Percentiles rank a stretch among this genome's conserved stretches.
Conservation (phyloP, 768 basidiomycete species). For the Kwoniella heveanensis region DNA sequence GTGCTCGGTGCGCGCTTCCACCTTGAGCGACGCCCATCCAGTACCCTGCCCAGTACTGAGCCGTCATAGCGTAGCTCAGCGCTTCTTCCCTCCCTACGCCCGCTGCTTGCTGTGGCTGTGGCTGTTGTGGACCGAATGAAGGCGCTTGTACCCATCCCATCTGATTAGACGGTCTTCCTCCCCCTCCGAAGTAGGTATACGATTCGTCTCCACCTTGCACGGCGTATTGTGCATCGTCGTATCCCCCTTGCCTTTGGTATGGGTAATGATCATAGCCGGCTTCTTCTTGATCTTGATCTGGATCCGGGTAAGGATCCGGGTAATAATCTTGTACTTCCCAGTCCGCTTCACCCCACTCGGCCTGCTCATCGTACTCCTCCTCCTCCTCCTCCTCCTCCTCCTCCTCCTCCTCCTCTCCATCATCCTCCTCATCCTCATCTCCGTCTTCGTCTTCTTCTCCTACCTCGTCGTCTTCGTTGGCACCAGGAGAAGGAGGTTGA, state of each 20-base stretch:
- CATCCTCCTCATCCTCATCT: not conserved
- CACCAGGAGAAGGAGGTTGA: constrained; percentile 20
- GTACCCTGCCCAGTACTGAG: constrained; percentile 54
- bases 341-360: constrained; percentile 11
- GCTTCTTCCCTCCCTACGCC: constrained; percentile 36
- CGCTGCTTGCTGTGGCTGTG: not conserved
- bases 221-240: not conserved
- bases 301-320: constrained; percentile 8
- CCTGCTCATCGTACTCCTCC: constrained; percentile 22
- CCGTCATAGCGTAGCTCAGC: constrained; percentile 47
- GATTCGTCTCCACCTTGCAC: not conserved
- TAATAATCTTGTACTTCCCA: constrained; percentile 8
- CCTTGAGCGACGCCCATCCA: constrained; percentile 53
- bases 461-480: not conserved
- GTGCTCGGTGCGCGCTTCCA: too few relatives aligned
- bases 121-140: not conserved
- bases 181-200: too few relatives aligned
- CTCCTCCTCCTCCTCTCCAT: constrained; percentile 9
- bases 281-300: constrained; percentile 1
- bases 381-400: constrained; percentile 16
- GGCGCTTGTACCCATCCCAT: not conserved
- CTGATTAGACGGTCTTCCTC: too few relatives aligned
- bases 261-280: not conserved
- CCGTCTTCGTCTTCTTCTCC: not conserved
- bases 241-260: not conserved